These are phyloP conservation scores for Aspergillus ellipticus DNA, from an alignment of 495 filamentous ascomycete species.

Conservation along the genomic window DNA sequence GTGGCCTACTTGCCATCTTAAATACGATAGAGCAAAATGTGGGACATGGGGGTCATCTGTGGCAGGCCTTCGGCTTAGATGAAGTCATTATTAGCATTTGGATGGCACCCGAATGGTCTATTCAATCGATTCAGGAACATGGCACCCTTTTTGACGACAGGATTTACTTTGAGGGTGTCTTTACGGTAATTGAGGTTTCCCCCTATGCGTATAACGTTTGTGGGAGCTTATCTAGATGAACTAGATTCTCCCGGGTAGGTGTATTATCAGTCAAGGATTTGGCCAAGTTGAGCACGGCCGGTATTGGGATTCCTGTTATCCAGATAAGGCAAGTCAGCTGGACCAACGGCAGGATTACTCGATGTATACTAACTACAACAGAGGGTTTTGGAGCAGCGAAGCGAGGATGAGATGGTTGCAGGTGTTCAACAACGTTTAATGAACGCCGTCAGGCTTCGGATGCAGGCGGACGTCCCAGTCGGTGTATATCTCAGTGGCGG, in stretches of 20 bases:
- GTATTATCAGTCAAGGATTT: constrained; percentile 17
- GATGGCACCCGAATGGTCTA: constrained; percentile 41
- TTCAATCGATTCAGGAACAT: constrained; percentile 32
- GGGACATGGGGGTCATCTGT: no score
- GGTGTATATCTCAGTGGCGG: constrained; percentile 51
- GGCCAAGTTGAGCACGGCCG: constrained; percentile 23
- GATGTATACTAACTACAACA: not conserved
- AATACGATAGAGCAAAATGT: no score
- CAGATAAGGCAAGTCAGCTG: constrained; percentile 37
- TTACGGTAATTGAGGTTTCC: no score
- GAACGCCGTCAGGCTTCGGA: constrained; percentile 43
- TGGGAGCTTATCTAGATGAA: constrained; percentile 18
- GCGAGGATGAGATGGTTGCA: constrained; percentile 42
- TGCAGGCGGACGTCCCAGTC: constrained; percentile 51
- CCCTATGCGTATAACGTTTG: no score
- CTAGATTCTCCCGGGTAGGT: constrained; percentile 16
- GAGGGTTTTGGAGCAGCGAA: constrained; percentile 24
- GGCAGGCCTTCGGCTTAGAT: no score
- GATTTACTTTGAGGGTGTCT: constrained; percentile 44
- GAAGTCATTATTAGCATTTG: no score
- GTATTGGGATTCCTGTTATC: constrained; percentile 49
- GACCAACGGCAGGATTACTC: not conserved
- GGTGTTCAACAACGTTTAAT: constrained; percentile 41
- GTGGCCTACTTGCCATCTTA: no score
- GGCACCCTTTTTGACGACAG: constrained; percentile 34